Evolutionary conservation across 106 monocot genomes (phyloP).

Genomic region (Alisma plantagoaquatica): DNA sequence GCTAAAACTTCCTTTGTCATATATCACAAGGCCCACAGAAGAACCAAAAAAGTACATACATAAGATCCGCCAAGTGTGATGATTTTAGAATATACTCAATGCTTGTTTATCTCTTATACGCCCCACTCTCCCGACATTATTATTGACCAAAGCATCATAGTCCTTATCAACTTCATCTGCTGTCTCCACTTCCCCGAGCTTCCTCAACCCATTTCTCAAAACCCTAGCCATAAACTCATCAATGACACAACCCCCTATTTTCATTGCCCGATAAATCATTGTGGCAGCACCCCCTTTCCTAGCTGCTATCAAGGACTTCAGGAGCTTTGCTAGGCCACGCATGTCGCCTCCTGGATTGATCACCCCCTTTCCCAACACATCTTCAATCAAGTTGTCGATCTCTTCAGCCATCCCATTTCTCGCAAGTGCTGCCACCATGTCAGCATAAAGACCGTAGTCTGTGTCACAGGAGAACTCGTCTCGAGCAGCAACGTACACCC

Average conservation of each 20-base stretch:
- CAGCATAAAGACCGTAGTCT: constrained; percentile 35
- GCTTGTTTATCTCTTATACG: no score
- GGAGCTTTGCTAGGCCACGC: constrained; percentile 37
- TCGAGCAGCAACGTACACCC: constrained; percentile 35
- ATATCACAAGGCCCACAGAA: no score
- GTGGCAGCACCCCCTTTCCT: constrained; percentile 34
- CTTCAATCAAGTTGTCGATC: constrained; percentile 20
- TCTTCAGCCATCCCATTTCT: constrained; percentile 11
- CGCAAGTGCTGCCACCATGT: constrained; percentile 33
- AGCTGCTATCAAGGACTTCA: constrained; percentile 43
- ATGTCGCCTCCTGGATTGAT: constrained; percentile 22
- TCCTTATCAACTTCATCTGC: constrained; percentile 63
- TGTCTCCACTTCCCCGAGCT: constrained; percentile 40
- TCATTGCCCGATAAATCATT: constrained; percentile 43
- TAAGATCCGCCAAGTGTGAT: no score
- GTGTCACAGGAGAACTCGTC: constrained; percentile 25
- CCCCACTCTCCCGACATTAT: no score
- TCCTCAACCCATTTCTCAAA: constrained; percentile 59
- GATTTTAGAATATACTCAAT: no score
- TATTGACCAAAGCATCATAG: constrained; percentile 30
- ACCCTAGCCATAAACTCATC: constrained; percentile 66
- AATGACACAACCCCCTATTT: constrained; percentile 29
- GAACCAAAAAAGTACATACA: no score
- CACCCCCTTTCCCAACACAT: constrained; percentile 21
- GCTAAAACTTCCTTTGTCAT: no score